These are phyloP conservation scores for Amborella trichopoda DNA, from an alignment of 164 flowering plant species.

Conservation along the genomic window DNA sequence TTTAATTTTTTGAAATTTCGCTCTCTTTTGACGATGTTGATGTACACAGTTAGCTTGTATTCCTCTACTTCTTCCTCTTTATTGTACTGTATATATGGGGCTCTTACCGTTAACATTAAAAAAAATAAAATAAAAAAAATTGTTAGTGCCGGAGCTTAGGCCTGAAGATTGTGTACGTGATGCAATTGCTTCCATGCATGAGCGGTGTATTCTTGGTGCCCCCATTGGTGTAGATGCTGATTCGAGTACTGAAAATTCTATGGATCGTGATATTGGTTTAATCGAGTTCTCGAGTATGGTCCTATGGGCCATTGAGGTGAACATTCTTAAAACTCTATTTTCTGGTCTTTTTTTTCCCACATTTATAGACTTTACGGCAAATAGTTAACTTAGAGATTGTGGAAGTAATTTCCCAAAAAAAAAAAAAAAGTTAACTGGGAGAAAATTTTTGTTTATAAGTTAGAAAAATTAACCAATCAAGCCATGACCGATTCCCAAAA, in stretches of 20 bases:
- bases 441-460: background rate
- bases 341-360: background rate
- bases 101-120: too few relatives aligned
- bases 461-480: background rate
- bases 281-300: conserved; percentile 26
- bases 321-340: background rate
- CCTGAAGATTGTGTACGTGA: conserved; percentile 20
- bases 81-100: background rate
- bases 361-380: too few relatives aligned
- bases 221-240: conserved; percentile 16
- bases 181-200: conserved; percentile 21
- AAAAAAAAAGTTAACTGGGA: background rate
- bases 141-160: conserved; percentile 28
- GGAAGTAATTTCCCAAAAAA: background rate
- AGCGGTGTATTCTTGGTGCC: conserved; percentile 24
- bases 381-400: background rate
- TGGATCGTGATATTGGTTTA: conserved; percentile 24
- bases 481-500: too few relatives aligned
- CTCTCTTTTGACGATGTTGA: background rate
- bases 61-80: background rate
- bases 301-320: conserved; percentile 38
- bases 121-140: background rate
- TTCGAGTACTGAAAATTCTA: conserved; percentile 2
- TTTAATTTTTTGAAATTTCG: background rate
- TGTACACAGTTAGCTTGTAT: background rate